Conservation (phyloP, 768 basidiomycete genomes). For the Leucosporidium yakuticum region DNA sequence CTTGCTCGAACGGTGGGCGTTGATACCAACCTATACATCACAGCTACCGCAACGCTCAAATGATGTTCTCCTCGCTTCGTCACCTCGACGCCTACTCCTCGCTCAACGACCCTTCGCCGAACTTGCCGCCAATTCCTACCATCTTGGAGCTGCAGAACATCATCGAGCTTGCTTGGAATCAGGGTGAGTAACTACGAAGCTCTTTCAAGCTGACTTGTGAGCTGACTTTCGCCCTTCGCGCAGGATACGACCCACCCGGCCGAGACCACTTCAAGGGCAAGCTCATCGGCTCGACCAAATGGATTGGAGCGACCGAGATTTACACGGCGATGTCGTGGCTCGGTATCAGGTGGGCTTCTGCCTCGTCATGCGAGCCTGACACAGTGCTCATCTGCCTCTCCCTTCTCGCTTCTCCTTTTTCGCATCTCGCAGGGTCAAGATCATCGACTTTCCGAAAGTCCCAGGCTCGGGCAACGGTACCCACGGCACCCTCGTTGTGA, state of each 20-base stretch:
- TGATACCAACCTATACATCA: not conserved
- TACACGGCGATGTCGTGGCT: constrained; percentile 32
- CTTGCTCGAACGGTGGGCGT: too few relatives aligned
- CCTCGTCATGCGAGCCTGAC: too few relatives aligned
- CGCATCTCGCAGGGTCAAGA: constrained; percentile 7
- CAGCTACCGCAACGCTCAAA: constrained; percentile 35
- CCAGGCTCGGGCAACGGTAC: not conserved
- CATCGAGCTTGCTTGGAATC: constrained; percentile 33
- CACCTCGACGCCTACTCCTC: constrained; percentile 14
- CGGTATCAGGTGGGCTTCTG: constrained; percentile 30
- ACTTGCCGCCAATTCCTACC: constrained; percentile 17
- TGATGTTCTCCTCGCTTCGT: constrained; percentile 31
- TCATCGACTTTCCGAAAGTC: constrained; percentile 35
- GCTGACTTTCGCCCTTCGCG: not conserved
- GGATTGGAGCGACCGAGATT: constrained; percentile 40
- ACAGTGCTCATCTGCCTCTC: too few relatives aligned
- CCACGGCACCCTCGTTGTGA: constrained; percentile 17
- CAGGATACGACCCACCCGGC: constrained; percentile 35
- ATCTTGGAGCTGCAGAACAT: constrained; percentile 33
- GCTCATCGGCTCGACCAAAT: constrained; percentile 25
- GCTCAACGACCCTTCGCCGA: not conserved
- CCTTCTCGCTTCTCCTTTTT: too few relatives aligned
- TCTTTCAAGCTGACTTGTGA: too few relatives aligned
- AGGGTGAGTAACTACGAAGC: constrained; percentile 7
- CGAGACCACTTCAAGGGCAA: constrained; percentile 28